Base-by-base conservation (phyloP, 1,139 yeast genomes). In the Torulaspora globosa region DNA sequence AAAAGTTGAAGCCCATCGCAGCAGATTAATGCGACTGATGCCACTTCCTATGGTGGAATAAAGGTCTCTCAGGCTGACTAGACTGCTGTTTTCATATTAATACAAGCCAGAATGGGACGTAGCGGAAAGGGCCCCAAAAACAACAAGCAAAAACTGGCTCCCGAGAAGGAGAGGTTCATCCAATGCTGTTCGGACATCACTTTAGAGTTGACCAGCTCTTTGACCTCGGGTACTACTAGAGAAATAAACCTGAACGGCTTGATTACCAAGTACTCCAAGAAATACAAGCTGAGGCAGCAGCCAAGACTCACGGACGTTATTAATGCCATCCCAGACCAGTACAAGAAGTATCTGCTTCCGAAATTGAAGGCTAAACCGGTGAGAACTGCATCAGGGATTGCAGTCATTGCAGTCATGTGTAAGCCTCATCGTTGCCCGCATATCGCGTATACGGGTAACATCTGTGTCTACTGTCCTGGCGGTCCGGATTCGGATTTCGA, bases 361-460 rank as follows among this genome's bases (percentile, higher is more conserved):
- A 90, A 90, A 68, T 74, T 92, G 42, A 88, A 92, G 70, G 98
- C 98, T 24, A 92, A 92, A 67, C 99, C 99, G 0, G 97, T 92
- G 41, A 78, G 99, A 67, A 94, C 99, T 0, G 99, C 99, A 0
- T 86, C 96, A 9, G 99, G 92, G 61, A 94, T 92, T 50, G 98
- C 98, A 5, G 98, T 92, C 18, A 98, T 92, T 41, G 98, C 98
- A 0, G 97, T 94, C 30, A 92, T 94, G 97, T 92, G 97, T 71
- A 94, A 92, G 67, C 98, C 98, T 3, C 98, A 92, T 68, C 78
- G 99, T 71, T 92, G 99, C 70, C 99, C 99, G 27, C 99, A 92
- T 67, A 94, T 92, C 61, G 97, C 98, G 27, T 94, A 92, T 66
- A 92, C 99, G 0, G 99, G 99, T 50, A 92, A 92, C 62, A 92